Conservation (phyloP, 148 eudicot species). For the Arctostaphylos glauca region DNA sequence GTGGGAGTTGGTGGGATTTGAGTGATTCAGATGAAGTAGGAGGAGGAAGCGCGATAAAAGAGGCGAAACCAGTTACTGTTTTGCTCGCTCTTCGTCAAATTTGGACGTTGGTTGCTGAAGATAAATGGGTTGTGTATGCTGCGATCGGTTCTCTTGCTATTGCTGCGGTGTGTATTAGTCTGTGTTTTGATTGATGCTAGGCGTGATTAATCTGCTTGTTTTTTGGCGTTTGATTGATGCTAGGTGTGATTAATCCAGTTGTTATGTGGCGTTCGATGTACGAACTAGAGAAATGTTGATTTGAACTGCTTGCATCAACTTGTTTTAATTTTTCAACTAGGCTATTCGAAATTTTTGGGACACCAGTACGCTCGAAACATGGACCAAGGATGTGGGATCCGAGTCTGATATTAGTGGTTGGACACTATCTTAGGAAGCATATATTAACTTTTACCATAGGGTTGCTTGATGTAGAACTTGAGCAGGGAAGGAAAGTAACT, state of each 20-base stretch:
- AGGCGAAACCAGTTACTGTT: constrained; percentile 22
- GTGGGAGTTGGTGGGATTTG: constrained; percentile 48
- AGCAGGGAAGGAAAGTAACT: no score
- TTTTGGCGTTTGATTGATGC: not conserved
- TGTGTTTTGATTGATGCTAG: not conserved
- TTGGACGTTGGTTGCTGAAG: constrained; percentile 36
- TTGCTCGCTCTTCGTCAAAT: constrained; percentile 33
- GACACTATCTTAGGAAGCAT: not conserved
- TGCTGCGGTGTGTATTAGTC: constrained; percentile 31
- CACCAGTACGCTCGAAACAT: not conserved
- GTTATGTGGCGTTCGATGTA: not conserved
- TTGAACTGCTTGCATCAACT: not conserved
- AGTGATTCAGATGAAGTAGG: not conserved
- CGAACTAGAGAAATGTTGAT: not conserved
- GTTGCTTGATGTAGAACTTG: no score
- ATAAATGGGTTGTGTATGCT: constrained; percentile 25
- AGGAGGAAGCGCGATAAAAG: not conserved
- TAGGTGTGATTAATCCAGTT: not conserved
- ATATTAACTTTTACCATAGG: not conserved
- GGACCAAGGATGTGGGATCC: not conserved
- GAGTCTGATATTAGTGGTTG: not conserved
- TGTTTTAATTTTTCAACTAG: not conserved
- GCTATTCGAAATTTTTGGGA: not conserved
- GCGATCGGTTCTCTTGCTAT: constrained; percentile 44
- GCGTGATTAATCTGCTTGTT: not conserved